These are phyloP conservation scores for Lactuca sativa DNA, from an alignment of 129 eudicot species.

Conservation along the genomic window DNA sequence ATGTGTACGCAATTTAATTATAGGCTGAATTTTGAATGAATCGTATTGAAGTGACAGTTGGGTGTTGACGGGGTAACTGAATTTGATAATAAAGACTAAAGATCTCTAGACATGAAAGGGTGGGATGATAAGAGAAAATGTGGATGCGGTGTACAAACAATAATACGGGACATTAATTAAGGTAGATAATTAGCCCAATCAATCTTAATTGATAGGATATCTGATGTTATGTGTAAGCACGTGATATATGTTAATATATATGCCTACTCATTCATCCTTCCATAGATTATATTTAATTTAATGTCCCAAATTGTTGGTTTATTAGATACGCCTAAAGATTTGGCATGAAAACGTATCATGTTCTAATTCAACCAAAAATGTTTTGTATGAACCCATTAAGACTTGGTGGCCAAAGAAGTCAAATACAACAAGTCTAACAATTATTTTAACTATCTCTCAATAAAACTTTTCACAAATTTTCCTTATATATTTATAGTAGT, in stretches of 20 bases:
- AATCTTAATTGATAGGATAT: constrained; percentile 21
- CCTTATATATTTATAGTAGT: too few species aligned
- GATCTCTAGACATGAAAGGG: constrained; percentile 11
- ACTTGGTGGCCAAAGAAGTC: not conserved
- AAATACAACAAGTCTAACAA: too few species aligned
- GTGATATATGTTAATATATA: constrained; percentile 4
- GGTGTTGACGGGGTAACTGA: constrained; percentile 2
- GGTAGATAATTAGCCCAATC: constrained; percentile 33
- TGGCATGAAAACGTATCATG: not conserved
- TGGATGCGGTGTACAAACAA: constrained; percentile 21
- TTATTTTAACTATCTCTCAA: too few species aligned
- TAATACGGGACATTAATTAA: constrained; percentile 16
- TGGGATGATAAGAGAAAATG: constrained; percentile 20
- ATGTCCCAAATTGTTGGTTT: not conserved
- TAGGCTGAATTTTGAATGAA: not conserved
- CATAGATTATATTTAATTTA: not conserved
- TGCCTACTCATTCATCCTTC: not conserved
- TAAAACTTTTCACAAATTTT: too few species aligned
- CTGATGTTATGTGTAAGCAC: constrained; percentile 30
- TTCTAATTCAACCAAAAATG: not conserved
- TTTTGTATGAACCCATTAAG: not conserved
- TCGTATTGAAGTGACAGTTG: constrained; percentile 4
- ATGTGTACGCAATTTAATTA: too few species aligned
- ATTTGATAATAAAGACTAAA: constrained; percentile 16
- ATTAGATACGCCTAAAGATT: not conserved